A percentile compares a stretch with the other conserved stretches of the same genome.
phyloP scores from a whole-genome alignment of 2,329 filamentous ascomycete genomes.

The Clonostachys chloroleuca region DNA sequence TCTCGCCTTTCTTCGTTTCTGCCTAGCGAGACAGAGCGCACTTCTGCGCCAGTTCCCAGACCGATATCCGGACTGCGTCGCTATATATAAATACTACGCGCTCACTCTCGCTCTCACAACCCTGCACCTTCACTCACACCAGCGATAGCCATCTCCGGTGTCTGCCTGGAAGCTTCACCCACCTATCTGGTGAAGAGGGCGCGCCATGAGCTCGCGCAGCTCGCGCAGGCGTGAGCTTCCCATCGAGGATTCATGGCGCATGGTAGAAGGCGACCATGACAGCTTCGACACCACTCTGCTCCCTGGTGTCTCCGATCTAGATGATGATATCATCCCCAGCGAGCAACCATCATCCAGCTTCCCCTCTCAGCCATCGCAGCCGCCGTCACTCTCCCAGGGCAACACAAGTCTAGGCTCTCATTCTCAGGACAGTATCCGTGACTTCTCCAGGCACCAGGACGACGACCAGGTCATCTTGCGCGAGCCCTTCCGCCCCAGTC shows the following conservation, averaged over 20 bases:
- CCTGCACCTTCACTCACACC: background rate
- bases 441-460: conserved; percentile 47
- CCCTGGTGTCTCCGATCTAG: conserved; percentile 34
- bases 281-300: conserved; percentile 54
- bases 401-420: conserved; percentile 34
- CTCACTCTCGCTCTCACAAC: background rate
- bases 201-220: conserved; percentile 1
- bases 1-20: no score
- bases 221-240: conserved; percentile 7
- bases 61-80: no score
- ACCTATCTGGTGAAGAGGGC: no score
- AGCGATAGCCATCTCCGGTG: background rate
- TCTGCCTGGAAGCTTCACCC: no score
- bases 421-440: conserved; percentile 48
- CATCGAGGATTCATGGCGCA: conserved; percentile 54
- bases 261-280: conserved; percentile 57
- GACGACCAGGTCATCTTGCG: conserved; percentile 51
- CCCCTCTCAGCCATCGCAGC: conserved; percentile 47
- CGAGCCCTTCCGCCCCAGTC: conserved; percentile 44
- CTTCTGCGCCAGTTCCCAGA: no score
- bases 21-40: no score
- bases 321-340: conserved; percentile 27
- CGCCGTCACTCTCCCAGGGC: conserved; percentile 28
- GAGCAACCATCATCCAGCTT: conserved; percentile 23
- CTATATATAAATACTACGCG: no score